Evolutionary conservation across 495 filamentous ascomycete genomes (phyloP).

Genomic region (Neurospora sp.): DNA sequence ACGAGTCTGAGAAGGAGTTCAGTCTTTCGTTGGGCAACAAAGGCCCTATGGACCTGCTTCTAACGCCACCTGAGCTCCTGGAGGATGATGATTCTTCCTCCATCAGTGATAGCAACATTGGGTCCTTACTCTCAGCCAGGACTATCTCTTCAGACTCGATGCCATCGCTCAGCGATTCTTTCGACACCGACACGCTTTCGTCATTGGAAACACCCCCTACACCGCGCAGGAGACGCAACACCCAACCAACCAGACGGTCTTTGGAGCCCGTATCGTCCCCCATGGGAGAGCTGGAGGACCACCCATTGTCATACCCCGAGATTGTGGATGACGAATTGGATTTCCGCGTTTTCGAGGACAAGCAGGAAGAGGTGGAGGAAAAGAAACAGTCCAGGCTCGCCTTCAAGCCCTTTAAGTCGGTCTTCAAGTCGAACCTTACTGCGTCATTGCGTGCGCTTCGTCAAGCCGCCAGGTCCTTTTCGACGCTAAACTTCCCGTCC

Average conservation of each 20-base stretch:
- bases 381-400: slow-evolving; percentile 26
- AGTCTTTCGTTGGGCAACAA: slow-evolving; percentile 32
- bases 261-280: slow-evolving; percentile 35
- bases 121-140: slow-evolving; percentile 31
- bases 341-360: slow-evolving; percentile 32
- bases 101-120: slow-evolving; percentile 33
- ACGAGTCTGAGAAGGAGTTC: slow-evolving; percentile 40
- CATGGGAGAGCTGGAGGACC: slow-evolving; percentile 26
- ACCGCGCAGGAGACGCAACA: slow-evolving; percentile 22
- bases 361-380: slow-evolving; percentile 12
- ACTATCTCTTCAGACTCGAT: slow-evolving; percentile 39
- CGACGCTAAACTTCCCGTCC: slow-evolving; percentile 59
- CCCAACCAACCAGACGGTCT: slow-evolving; percentile 30
- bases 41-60: slow-evolving; percentile 41
- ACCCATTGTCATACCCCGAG: slow-evolving; percentile 36
- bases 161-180: slow-evolving; percentile 35
- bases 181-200: slow-evolving; percentile 27
- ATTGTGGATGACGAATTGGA: slow-evolving; percentile 31
- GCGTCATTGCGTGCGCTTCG: slow-evolving; percentile 81
- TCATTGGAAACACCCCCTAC: slow-evolving; percentile 31
- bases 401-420: slow-evolving; percentile 36
- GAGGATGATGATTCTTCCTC: slow-evolving; percentile 35
- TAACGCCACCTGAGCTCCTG: slow-evolving; percentile 44
- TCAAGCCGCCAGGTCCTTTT: slow-evolving; percentile 75
- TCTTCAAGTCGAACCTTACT: slow-evolving; percentile 90